Evolutionary conservation across 164 flowering plant genomes (phyloP).

Genomic region (Umbellularia californica): DNA sequence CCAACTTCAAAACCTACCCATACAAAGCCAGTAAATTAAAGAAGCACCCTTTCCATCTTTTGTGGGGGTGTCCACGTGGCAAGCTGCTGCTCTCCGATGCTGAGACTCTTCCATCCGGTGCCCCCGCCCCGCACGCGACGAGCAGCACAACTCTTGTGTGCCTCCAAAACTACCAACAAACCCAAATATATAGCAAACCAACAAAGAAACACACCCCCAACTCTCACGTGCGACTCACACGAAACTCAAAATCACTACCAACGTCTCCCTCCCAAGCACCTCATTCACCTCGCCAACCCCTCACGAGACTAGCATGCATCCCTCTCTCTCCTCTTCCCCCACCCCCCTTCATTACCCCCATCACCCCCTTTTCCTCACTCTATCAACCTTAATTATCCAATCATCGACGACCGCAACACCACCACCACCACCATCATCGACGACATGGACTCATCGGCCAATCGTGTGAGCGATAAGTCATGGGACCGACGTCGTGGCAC

Average conservation of each 20-base stretch:
- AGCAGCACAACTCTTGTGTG: slow-evolving; percentile 71
- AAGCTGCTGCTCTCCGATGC: slow-evolving; percentile 1
- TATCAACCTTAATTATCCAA: not conserved
- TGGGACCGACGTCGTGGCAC: not conserved
- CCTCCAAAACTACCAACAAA: slow-evolving; percentile 23
- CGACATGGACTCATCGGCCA: slow-evolving; percentile 26
- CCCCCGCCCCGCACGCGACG: slow-evolving; percentile 48
- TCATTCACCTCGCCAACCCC: slow-evolving; percentile 44
- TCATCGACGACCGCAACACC: not conserved
- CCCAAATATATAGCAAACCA: slow-evolving; percentile 14
- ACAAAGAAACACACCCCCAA: slow-evolving; percentile 14
- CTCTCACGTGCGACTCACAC: slow-evolving; percentile 51
- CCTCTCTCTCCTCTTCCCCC: slow-evolving; percentile 9
- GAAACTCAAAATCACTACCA: slow-evolving; percentile 8
- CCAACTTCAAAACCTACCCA: too few species aligned
- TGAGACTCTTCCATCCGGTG: slow-evolving; percentile 9
- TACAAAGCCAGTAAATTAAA: not conserved
- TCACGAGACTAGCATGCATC: slow-evolving; percentile 72
- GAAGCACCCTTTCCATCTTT: not conserved
- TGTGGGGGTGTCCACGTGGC: not conserved
- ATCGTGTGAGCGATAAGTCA: slow-evolving; percentile 9
- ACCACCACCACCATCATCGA: not conserved
- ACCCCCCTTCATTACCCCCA: slow-evolving; percentile 9
- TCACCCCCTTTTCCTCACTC: not conserved
- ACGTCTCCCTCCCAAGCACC: slow-evolving; percentile 14